Evolutionary conservation across 1,284 basidiomycete genomes (phyloP), one percentile per base, ranked within the genome.

Genomic region (Sporisorium graminicola): DNA sequence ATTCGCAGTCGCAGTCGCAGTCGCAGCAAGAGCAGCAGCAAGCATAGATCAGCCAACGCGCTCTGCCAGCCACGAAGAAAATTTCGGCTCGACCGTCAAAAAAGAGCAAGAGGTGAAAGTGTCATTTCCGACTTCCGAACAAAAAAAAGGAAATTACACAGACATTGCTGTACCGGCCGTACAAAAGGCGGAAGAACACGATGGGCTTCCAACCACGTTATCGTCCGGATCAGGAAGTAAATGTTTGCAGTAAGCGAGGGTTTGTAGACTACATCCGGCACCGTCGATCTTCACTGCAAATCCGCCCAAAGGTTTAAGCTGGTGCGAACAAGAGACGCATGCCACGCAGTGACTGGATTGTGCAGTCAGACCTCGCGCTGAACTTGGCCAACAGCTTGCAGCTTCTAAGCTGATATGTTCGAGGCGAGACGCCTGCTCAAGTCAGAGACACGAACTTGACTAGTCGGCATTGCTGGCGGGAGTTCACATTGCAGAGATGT

Each of bases 211-310:
- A 44, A 14, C 44, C 44, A 26, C 22, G 44, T 46, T 46, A 6
- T 49, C 26, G 26, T 29, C 27, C 47, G 27, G 16, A 29, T 49
- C 27, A 49, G 47, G 27, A 49, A 49, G 31, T n/a, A n/a, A n/a
- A n/a, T n/a, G n/a, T n/a, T n/a, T n/a, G n/a, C n/a, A 18, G 29
- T 49, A 31, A 49, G 47, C 47, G 47, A 49, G 27, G 47, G 47
- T 49, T 49, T 49, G 47, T 49, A 10, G 16, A 49, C 27, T 27
- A n/a, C 47, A 47, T 47, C 31, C 27, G 14, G 46, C 46, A n/a
- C 27, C 18, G 27, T 49, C 47, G 47, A 49, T 49, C 47, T 27
- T n/a, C 9, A 18, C 47, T 22, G 26, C 10, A 24, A 31, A 31
- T 31, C 29, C 29, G 29, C n/a, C n/a, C 27, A 31, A 29, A 31